phyloP scores from a whole-genome alignment of 2,329 filamentous ascomycete species.

The Phialocephala sp. region DNA sequence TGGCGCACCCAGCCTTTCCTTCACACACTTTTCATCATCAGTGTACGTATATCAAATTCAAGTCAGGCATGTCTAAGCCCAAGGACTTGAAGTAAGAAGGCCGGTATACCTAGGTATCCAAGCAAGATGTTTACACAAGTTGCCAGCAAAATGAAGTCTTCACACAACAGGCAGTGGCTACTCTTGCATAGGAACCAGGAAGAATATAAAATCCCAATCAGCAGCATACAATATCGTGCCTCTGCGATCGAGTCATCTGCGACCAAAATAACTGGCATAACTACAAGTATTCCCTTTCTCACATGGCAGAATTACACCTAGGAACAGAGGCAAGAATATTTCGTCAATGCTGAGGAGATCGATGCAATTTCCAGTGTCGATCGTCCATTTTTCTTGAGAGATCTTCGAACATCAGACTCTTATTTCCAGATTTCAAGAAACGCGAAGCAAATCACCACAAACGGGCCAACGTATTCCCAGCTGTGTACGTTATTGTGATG shows the following conservation, averaged over 20 bases:
- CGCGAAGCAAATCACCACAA: conserved; percentile 33
- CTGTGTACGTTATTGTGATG: conserved; percentile 34
- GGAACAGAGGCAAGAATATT: conserved; percentile 22
- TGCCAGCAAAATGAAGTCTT: not conserved
- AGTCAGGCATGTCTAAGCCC: conserved; percentile 26
- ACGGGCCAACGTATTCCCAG: conserved; percentile 32
- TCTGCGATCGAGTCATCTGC: conserved; percentile 26
- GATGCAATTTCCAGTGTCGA: conserved; percentile 35
- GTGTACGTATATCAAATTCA: conserved; percentile 27
- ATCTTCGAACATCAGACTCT: conserved; percentile 18
- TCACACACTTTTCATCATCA: conserved; percentile 27
- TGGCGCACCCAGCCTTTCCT: conserved; percentile 39
- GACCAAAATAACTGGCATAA: conserved; percentile 19
- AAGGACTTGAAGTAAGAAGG: conserved; percentile 29
- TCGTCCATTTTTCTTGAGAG: conserved; percentile 29
- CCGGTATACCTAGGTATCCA: conserved; percentile 30
- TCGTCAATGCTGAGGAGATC: conserved; percentile 32
- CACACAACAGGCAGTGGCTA: conserved; percentile 25
- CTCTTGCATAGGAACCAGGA: conserved; percentile 35
- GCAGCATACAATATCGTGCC: conserved; percentile 18
- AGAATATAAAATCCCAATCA: conserved; percentile 29
- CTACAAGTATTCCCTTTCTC: conserved; percentile 17
- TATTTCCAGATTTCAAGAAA: conserved; percentile 33
- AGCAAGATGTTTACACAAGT: conserved; percentile 12
- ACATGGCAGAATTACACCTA: conserved; percentile 17